Evolutionary conservation across 768 basidiomycete species (phyloP).

Genomic region (Russula ochroleuca): DNA sequence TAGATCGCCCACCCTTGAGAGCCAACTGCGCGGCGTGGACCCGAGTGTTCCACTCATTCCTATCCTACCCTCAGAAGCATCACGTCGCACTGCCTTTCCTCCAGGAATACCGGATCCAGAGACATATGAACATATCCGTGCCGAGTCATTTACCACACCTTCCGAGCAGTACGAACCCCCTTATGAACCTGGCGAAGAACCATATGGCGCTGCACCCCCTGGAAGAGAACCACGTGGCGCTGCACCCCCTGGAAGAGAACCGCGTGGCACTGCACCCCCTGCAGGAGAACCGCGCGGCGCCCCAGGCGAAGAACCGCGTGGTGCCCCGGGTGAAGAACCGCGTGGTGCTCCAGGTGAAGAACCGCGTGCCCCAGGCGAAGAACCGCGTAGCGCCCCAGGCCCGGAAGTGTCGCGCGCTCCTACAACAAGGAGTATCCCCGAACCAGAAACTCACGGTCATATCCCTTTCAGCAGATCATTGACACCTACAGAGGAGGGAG

Average conservation of each 20-base stretch:
- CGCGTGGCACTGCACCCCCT: too few relatives aligned
- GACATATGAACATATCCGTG: conserved; percentile 6
- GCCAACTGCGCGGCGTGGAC: background rate
- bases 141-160: conserved; percentile 4
- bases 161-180: conserved; percentile 2
- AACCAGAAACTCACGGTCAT: conserved; percentile 8
- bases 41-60: conserved; percentile 16
- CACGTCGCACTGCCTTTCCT: background rate
- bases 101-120: conserved; percentile 14
- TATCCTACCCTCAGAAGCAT: background rate
- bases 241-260: background rate
- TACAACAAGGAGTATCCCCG: background rate
- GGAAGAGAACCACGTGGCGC: background rate
- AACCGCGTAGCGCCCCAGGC: background rate
- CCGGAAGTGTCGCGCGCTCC: background rate
- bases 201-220: background rate
- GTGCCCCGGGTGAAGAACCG: background rate
- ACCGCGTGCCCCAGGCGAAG: too few relatives aligned
- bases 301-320: background rate
- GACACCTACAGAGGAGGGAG: conserved; percentile 4
- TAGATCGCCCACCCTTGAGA: conserved; percentile 8
- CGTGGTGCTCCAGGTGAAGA: background rate
- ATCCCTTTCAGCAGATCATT: conserved; percentile 7
- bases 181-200: background rate
- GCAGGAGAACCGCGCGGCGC: background rate